Evolutionary conservation across 176 grass and related monocot species (phyloP), one percentile per base, ranked within the genome.

Genomic region (Oryza meyeriana): DNA sequence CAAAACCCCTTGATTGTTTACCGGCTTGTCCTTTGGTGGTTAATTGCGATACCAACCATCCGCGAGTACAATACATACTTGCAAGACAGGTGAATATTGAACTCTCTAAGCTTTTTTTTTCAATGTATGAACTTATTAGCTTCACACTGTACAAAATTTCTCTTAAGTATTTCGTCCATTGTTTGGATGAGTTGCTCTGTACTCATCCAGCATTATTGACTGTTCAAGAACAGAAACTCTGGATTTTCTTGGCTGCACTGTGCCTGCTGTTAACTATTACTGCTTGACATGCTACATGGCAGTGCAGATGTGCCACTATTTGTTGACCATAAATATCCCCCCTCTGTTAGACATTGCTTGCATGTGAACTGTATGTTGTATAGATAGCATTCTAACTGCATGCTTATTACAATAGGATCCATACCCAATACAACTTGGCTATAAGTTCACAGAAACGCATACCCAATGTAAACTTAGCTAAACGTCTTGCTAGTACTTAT

Each of bases 1-100:
- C 83, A 80, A 65, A 99, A 99, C 26, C 96, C 96, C 9, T 89
- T 99, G 62, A 87, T 99, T 77, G 75, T 91, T 22, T 99, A 99
- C 75, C 87, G 96, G 35, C 63, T 99, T 66, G 80, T 99, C 55
- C 93, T 99, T 62, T 99, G 96, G 96, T 99, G 96, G 96, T 80
- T 99, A 62, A 93, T 99, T 81, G 96, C 96, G 2, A 99, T 99
- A 86, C 96, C 96, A 41, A 99, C 93, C 31, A 99, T 99, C 58
- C 93, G 93, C 0, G 96, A 99, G 77, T 99, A 99, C 64, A 99
- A 99, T 64, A 99, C 93, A 38, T 99, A 99, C 80, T 92, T 99
- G 59, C 96, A 99, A 83, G 93, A 99, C 87, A 99, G 91, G 96
- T 99, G 90, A 28, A 64, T 16, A 61, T 61, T 94, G 24, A 71